Evolutionary conservation across 2,329 filamentous ascomycete genomes (phyloP).

Genomic region (Verticillium isaacii): DNA sequence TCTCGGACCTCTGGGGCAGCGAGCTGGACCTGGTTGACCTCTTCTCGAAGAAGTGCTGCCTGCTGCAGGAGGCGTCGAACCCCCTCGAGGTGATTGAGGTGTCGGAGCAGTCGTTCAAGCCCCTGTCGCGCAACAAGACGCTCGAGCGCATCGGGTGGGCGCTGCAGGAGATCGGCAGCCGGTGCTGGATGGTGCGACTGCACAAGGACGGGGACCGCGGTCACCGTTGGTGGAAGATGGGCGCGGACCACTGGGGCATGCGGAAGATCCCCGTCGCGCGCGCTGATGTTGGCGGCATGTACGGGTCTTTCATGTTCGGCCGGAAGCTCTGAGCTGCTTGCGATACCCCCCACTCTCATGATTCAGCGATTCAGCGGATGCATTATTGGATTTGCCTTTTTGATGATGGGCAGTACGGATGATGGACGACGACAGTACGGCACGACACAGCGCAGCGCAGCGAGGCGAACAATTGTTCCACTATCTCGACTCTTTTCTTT

Average conservation of each 20-base stretch:
- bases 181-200: slow-evolving; percentile 62
- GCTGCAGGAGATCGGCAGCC: slow-evolving; percentile 61
- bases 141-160: slow-evolving; percentile 63
- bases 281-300: slow-evolving; percentile 91
- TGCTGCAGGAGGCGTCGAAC: slow-evolving; percentile 55
- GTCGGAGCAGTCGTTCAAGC: slow-evolving; percentile 60
- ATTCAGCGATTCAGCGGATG: not conserved
- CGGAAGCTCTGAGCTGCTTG: slow-evolving; percentile 43
- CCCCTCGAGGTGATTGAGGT: slow-evolving; percentile 76
- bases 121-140: slow-evolving; percentile 59
- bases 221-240: slow-evolving; percentile 72
- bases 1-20: slow-evolving; percentile 64
- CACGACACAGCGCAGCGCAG: not conserved
- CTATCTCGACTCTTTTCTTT: not conserved
- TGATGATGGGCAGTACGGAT: not conserved
- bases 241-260: slow-evolving; percentile 80
- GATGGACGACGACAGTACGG: not conserved
- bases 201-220: slow-evolving; percentile 51
- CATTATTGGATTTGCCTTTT: not conserved
- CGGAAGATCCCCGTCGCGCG: slow-evolving; percentile 86
- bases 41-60: slow-evolving; percentile 40
- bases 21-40: slow-evolving; percentile 54
- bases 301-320: slow-evolving; percentile 68
- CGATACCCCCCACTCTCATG: not conserved
- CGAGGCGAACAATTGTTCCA: not conserved